Evolutionary conservation across 2,329 filamentous ascomycete genomes (phyloP).

Genomic region (Exophiala sp.): DNA sequence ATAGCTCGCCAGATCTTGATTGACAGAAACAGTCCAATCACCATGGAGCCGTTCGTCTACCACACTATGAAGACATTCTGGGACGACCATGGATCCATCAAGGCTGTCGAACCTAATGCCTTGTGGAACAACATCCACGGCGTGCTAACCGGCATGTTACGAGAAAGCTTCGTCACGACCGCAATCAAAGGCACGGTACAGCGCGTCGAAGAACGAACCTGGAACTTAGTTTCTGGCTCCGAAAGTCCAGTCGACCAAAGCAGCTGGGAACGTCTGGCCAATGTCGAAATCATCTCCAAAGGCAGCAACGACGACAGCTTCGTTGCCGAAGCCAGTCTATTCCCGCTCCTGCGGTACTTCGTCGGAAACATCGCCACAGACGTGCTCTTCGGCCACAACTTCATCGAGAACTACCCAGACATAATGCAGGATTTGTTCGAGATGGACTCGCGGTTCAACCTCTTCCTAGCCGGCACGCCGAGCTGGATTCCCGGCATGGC

Average conservation of each 20-base stretch:
- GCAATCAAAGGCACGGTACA: conserved; percentile 33
- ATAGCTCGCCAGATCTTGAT: conserved; percentile 43
- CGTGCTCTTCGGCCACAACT: conserved; percentile 52
- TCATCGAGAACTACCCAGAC: conserved; percentile 50
- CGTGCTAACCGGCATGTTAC: conserved; percentile 41
- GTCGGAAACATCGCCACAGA: conserved; percentile 49
- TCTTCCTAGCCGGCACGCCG: conserved; percentile 54
- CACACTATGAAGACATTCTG: conserved; percentile 42
- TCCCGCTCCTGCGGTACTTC: conserved; percentile 55
- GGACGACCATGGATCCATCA: conserved; percentile 38
- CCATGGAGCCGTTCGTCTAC: conserved; percentile 32
- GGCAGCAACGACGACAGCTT: conserved; percentile 26
- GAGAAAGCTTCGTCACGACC: conserved; percentile 45
- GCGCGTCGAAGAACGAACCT: conserved; percentile 45
- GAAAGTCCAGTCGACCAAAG: conserved; percentile 59
- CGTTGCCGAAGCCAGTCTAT: conserved; percentile 52
- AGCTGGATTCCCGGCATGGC: conserved; percentile 52
- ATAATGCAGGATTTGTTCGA: conserved; percentile 55
- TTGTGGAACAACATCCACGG: conserved; percentile 40
- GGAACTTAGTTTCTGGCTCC: conserved; percentile 58
- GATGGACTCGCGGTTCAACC: conserved; percentile 53
- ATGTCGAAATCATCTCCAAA: conserved; percentile 42
- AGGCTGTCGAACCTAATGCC: conserved; percentile 34
- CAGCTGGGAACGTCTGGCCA: conserved; percentile 57
- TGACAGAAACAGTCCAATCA: conserved; percentile 29